phyloP scores from a whole-genome alignment of 345 rosid genomes.

The Jatropha curcas region DNA sequence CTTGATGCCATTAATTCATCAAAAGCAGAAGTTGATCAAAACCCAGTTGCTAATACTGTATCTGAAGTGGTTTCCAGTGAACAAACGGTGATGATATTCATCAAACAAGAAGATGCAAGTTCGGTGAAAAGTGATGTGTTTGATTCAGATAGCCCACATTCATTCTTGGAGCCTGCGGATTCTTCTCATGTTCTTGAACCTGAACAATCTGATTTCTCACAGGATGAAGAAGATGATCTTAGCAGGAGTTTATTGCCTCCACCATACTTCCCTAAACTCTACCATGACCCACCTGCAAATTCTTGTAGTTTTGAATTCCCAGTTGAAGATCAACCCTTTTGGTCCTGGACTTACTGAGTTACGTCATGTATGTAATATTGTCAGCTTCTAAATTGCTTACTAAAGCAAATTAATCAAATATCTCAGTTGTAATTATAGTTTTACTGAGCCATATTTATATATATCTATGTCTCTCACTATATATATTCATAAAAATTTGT shows the following conservation, averaged over 20 bases:
- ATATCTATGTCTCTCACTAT: too few species aligned
- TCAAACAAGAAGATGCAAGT: constrained; percentile 46
- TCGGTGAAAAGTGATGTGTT: constrained; percentile 51
- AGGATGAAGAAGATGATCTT: constrained; percentile 44
- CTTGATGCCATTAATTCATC: constrained; percentile 15
- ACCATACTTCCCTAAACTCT: constrained; percentile 33
- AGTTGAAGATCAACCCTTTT: constrained; percentile 53
- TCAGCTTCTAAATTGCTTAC: not conserved
- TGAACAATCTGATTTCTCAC: constrained; percentile 47
- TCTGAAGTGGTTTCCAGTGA: constrained; percentile 29
- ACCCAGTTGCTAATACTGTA: constrained; percentile 25
- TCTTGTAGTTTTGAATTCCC: constrained; percentile 47
- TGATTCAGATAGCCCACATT: constrained; percentile 49
- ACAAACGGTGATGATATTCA: constrained; percentile 14
- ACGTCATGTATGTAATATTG: not conserved
- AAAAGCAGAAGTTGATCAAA: constrained; percentile 16
- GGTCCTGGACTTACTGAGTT: constrained; percentile 42
- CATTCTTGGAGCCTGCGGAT: constrained; percentile 41
- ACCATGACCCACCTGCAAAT: constrained; percentile 25
- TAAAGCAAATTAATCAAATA: not conserved
- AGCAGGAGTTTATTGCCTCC: constrained; percentile 33
- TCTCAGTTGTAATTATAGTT: not conserved
- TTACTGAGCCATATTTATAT: too few species aligned
- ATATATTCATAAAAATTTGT: too few species aligned
- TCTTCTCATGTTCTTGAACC: constrained; percentile 42